Evolutionary conservation across 176 grass and related monocot genomes (phyloP).

Genomic region (Oropetium thomaeum): DNA sequence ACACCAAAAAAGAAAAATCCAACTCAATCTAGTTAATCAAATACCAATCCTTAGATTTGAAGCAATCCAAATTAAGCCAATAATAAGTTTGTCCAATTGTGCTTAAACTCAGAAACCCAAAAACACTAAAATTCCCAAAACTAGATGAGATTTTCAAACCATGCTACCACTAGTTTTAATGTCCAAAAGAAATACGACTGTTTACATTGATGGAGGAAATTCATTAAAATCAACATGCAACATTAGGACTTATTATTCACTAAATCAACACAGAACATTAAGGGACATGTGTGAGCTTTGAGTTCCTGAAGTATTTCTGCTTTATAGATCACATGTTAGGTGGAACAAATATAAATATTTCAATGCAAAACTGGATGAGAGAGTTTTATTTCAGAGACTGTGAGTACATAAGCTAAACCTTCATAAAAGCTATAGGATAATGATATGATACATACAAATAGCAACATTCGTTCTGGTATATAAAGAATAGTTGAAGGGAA

Average conservation of each 20-base stretch:
- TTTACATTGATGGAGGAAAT: neutral
- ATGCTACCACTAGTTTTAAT: slow-evolving; percentile 11
- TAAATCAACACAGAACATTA: neutral
- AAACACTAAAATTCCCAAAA: slow-evolving; percentile 10
- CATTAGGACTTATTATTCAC: neutral
- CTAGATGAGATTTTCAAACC: neutral
- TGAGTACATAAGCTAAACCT: neutral
- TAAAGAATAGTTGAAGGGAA: neutral
- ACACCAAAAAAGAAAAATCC: neutral
- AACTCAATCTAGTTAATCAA: slow-evolving; percentile 3
- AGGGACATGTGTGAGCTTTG: neutral
- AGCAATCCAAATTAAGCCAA: neutral
- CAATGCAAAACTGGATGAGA: neutral
- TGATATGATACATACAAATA: slow-evolving; percentile 2
- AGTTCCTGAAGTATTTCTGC: neutral
- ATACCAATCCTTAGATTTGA: neutral
- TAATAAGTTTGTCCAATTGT: neutral
- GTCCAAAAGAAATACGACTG: neutral
- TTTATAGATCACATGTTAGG: slow-evolving; percentile 3
- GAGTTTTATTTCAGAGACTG: neutral
- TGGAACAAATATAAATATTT: neutral
- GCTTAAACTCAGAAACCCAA: neutral
- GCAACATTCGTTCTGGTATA: neutral
- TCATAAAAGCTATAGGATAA: slow-evolving; percentile 23
- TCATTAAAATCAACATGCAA: neutral